Base-by-base conservation (phyloP, 208 protist genomes). In the Leishmania turanica region DNA sequence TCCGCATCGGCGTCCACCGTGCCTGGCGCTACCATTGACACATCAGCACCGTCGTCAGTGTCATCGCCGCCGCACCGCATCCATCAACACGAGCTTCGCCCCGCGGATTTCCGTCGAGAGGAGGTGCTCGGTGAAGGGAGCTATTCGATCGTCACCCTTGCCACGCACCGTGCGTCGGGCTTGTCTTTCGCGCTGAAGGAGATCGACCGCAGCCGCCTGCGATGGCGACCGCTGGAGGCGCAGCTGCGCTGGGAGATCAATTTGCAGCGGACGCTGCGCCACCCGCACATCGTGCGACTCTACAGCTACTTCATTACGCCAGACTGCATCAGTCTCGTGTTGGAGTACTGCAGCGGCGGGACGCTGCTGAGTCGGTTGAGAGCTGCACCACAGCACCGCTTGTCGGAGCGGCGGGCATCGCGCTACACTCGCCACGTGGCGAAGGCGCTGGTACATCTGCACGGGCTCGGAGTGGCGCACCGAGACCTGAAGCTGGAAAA, bases 401-500 rank as follows among this genome's bases (percentile, higher is more conserved):
- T 91, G 0, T 42, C 54, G 19, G 94, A 97, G 76, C 27, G n/a
- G n/a, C 75, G 77, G 47, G 89, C 90, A 2, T 80, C 91, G 5
- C 90, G 90, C 49, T 95, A 92, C 66, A 66, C 89, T 0, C 91
- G 92, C 1, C 95, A 98, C 66, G 89, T 94, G 11, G 88, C 89
- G 3, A 80, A 83, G 60, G 96, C 89, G 31, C 77, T 98, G 47
- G n/a, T 69, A 19, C 93, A 97, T 78, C 76, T 97, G 69, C 96
- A 98, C 81, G n/a, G 47, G 1, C 83, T 89, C 51, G 84, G 90
- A 27, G 90, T 98, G 58, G 88, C 90, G 45, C 97, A 99, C 83
- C 88, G 96, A 13, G 97, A 99, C 84, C 65, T 99, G 62, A 98
- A 98, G 80, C 83, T 94, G 34, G 94, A 98, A 84, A 98, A 99